Base-by-base conservation (phyloP, 345 rosid species). In the Lumnitzera littorea region DNA sequence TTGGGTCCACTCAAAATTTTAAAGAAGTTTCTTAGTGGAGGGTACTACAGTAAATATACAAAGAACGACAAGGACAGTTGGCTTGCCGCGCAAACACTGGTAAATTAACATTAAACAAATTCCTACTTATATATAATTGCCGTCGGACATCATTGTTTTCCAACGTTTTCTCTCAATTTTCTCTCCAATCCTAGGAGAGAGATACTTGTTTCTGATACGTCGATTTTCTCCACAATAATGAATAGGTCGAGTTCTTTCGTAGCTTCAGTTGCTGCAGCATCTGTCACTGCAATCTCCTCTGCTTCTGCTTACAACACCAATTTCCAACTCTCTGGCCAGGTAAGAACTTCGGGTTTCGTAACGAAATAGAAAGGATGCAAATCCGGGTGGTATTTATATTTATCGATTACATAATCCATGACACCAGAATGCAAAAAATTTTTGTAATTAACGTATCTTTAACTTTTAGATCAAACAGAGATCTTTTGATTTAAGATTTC, bases 311-410 rank as follows among this genome's bases (percentile, higher is more conserved):
- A 55, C 53, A 67, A 60, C 48, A 67, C 78, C 64, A 76, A 68
- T 58, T 48, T 80, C 49, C 77, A 69, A 53, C 56, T 63, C 66
- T 66, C 82, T 17, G 70, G 48, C 53, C 68, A 84, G 86, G 96
- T 84, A 67, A 60, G 51, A 12, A 24, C 51, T 29, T 55, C 57
- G 48, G 13, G 59, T 24, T 29, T 50, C 24, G 50, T 10, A 29
- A n/a, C 2, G 20, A 46, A 3, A 10, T 1, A 20, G 5, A 7
- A 9, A 41, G 2, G 23, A 58, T 17, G 15, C 14, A 23, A 27
- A 2, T 41, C 15, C 20, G 20, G 20, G 20, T 20, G 20, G 20
- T 20, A 20, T 20, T 20, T 20, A 20, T 20, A 20, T 20, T 20
- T 20, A 20, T 20, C 20, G 20, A 20, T 20, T 20, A 20, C 20